Evolutionary conservation across 2,329 filamentous ascomycete species (phyloP), one percentile per base, ranked within the genome.

Genomic region (Erysiphe pulchra): DNA sequence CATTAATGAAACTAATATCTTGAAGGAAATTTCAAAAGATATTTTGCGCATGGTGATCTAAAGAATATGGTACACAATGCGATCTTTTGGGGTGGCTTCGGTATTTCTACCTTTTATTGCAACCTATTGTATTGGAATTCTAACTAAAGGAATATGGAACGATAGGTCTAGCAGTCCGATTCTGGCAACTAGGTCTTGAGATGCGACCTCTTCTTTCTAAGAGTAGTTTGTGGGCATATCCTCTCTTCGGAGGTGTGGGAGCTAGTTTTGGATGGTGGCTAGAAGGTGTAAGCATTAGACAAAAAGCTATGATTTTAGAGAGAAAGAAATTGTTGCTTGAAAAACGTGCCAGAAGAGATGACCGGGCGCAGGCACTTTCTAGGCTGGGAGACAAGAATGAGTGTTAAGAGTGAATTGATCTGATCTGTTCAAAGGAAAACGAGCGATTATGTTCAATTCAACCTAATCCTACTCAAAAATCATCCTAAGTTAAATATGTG

Each of bases 151-250:
- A n/a, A 16, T 18, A 39, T 14, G 16, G 9, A 4, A 18, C 9
- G 2, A 34, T 56, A 98, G 90, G 90, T 69, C 66, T 94, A 57
- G 85, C 81, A 60, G 80, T 86, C 59, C 82, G 87, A 56, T 73
- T 90, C 64, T 94, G 86, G 83, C 90, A 95, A 65, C 78, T 98
- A 61, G 90, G 87, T 59, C 90, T 98, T 62, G 85, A 98, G 68
- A 93, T 92, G 85, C 84, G 86, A 51, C 90, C 87, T 45, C 78
- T 94, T 63, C 83, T 95, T 71, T 77, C 80, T 65, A 75, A 71
- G 58, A 70, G 79, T 60, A 80, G 80, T 46, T 74, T 93, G 57
- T 92, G 84, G 80, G 84, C 76, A 45, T 98, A 93, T 67, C 90
- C 90, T 46, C 65, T 87, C 55, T 98, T 90, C 64, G 86, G 77